Conservation (phyloP, 345 rosid species). For the Ailanthus altissimus region DNA sequence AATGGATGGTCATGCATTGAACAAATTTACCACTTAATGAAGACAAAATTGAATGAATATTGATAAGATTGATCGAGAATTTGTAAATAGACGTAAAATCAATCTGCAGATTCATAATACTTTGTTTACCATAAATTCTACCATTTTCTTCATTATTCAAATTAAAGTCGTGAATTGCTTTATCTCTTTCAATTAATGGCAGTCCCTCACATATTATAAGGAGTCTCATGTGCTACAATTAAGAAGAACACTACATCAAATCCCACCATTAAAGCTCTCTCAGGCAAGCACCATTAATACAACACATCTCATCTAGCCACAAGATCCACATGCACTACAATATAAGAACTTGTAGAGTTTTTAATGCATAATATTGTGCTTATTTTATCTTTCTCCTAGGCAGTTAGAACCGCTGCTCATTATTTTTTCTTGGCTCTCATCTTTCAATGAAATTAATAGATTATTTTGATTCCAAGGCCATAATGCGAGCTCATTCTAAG, state of each 20-base stretch:
- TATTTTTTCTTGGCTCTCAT: neutral
- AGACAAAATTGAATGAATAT: neutral
- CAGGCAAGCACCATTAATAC: neutral
- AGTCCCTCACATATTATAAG: neutral
- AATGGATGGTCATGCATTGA: neutral
- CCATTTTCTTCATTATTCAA: neutral
- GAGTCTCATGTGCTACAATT: neutral
- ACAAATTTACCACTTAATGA: neutral
- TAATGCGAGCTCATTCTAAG: neutral
- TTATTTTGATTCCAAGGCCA: neutral
- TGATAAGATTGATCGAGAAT: neutral
- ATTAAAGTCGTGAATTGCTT: neutral
- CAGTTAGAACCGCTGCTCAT: neutral
- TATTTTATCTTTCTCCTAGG: neutral
- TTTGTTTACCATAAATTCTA: neutral
- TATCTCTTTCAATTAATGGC: neutral
- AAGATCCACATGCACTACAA: neutral
- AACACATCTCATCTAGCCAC: neutral
- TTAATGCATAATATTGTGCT: neutral
- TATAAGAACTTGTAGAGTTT: neutral
- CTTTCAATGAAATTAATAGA: neutral
- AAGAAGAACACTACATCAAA: neutral
- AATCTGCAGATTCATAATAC: neutral
- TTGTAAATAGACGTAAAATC: neutral
- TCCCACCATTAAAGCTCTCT: neutral